Evolutionary conservation across 169 alveolate genomes (phyloP).

Genomic region (Plasmodium vivax): DNA sequence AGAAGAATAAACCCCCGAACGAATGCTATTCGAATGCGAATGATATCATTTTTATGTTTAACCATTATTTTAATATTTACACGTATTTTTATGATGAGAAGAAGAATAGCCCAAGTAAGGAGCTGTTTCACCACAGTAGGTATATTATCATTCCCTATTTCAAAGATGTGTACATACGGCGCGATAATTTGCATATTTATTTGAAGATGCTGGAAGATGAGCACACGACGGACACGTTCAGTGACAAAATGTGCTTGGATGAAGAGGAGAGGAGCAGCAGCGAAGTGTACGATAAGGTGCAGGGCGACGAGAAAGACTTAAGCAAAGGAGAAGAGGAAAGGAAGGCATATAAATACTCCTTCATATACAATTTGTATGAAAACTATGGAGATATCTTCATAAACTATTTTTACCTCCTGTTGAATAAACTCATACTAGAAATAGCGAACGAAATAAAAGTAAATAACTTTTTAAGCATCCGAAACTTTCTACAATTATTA

Average conservation of each 20-base stretch:
- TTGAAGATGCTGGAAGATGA: slow-evolving; percentile 37
- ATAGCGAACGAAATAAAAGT: slow-evolving; percentile 39
- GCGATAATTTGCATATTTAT: slow-evolving; percentile 35
- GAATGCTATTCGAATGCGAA: slow-evolving; percentile 27
- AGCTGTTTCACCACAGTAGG: slow-evolving; percentile 22
- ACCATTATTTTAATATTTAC: slow-evolving; percentile 31
- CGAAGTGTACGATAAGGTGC: slow-evolving; percentile 10
- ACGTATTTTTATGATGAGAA: slow-evolving; percentile 58
- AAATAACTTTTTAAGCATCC: slow-evolving; percentile 56
- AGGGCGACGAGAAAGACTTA: background rate
- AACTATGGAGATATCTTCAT: slow-evolving; percentile 34
- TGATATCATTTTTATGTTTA: slow-evolving; percentile 51
- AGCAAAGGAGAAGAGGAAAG: slow-evolving; percentile 15
- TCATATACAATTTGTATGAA: slow-evolving; percentile 49
- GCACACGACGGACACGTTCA: background rate
- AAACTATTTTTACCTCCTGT: slow-evolving; percentile 41
- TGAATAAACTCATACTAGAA: slow-evolving; percentile 53
- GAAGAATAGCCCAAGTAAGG: slow-evolving; percentile 34
- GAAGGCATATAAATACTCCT: slow-evolving; percentile 3
- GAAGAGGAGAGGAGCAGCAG: background rate
- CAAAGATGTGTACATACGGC: slow-evolving; percentile 43
- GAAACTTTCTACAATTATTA: slow-evolving; percentile 51
- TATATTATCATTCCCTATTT: slow-evolving; percentile 64
- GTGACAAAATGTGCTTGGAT: background rate
- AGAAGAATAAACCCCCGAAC: slow-evolving; percentile 26